Base-by-base conservation (phyloP, 2,329 filamentous ascomycete genomes). In the Diaporthe capsici region DNA sequence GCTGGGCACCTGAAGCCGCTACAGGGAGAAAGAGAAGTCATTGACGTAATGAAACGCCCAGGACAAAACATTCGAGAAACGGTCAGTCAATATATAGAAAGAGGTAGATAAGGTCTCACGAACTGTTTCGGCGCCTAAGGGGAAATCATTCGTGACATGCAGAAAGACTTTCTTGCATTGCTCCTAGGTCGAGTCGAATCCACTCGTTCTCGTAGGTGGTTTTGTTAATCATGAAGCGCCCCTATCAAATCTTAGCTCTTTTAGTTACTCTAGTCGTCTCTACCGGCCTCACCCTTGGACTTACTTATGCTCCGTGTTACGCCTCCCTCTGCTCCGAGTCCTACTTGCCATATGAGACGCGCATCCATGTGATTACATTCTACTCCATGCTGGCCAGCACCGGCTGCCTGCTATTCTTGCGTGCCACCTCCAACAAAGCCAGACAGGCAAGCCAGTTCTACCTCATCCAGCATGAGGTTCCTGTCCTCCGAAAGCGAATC, bases 271-370 rank as follows among this genome's bases (percentile, higher is more conserved):
- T 75, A 0, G 22, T 75, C 12, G 6, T 58, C 28, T 65, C n/a
- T 31, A 37, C 63, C 17, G 71, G 71, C 4, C 37, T 79, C 60
- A 76, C 77, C 12, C 13, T 71, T 34, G 76, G 73, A 22, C 76
- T 78, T 12, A 78, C 77, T 22, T 78, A 75, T 31, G 57, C 57
- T 0, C 77, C 75, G 2, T 78, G 77, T 25, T 78, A 78, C 49
- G 34, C 76, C 1, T 75, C 76, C 0, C 65, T 78, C 22, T 78
- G 77, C 55, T 72, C 76, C 4, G 77, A 78, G 28, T 68, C 72
- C 1, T 77, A 71, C 22, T 55, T 78, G 13, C 51, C 73, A 6
- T 75, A 75, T 37, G 73, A 77, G 20, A 77, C 76, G 3, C 70
- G 76, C 0, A 17, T 78, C 4, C 76, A 78, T 47, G 20, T 78